phyloP scores from a whole-genome alignment of 1,284 basidiomycete species.

The Ustanciosporium gigantosporum region DNA sequence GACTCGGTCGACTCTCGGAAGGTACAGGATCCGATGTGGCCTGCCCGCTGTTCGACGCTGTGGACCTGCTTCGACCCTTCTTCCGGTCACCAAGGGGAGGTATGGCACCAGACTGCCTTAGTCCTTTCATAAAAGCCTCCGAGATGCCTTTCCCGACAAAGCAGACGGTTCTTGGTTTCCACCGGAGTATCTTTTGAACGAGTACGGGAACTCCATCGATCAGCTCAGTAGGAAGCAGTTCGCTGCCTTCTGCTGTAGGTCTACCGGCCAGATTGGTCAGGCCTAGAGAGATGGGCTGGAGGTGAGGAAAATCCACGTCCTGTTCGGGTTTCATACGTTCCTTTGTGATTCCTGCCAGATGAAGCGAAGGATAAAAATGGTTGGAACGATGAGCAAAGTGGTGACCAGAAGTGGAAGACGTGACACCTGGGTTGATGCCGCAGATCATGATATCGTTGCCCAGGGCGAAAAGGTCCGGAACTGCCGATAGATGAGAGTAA shows the following conservation, averaged over 20 bases:
- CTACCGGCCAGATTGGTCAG: constrained; percentile 32
- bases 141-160: constrained; percentile 44
- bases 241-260: constrained; percentile 35
- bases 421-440: constrained; percentile 46
- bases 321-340: constrained; percentile 31
- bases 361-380: constrained; percentile 38
- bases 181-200: constrained; percentile 18
- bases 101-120: constrained; percentile 23
- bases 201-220: constrained; percentile 29
- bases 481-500: constrained; percentile 20
- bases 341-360: constrained; percentile 28
- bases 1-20: neutral
- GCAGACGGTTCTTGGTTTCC: constrained; percentile 26
- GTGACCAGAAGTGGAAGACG: constrained; percentile 19
- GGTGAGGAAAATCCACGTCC: constrained; percentile 22
- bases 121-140: constrained; percentile 22
- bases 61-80: neutral
- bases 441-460: constrained; percentile 40
- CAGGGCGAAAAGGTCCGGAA: constrained; percentile 24
- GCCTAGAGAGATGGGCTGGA: constrained; percentile 19
- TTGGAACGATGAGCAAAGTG: constrained; percentile 43
- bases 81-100: neutral
- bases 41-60: too few species aligned
- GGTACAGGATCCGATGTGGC: too few species aligned
- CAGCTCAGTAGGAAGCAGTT: constrained; percentile 29